Evolutionary conservation across 192 early-diverging fungal genomes (phyloP).

Genomic region (Backusella parvicylindrica): DNA sequence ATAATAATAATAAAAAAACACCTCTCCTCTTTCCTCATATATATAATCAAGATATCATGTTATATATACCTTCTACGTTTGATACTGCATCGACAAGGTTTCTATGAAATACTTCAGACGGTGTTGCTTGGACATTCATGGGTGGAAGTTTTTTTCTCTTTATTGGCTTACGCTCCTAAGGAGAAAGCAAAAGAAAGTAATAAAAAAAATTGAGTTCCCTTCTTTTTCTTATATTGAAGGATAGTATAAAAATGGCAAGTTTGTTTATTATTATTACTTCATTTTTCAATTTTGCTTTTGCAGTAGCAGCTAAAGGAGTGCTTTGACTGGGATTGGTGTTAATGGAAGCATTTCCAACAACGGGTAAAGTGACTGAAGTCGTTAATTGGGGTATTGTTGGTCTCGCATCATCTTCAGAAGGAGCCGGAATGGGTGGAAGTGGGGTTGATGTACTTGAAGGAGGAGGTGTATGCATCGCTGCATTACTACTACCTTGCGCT

Average conservation of each 20-base stretch:
- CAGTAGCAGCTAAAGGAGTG: not conserved
- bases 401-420: not conserved
- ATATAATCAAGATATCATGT: not conserved
- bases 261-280: not conserved
- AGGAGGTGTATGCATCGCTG: not conserved
- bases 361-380: slow-evolving; percentile 6
- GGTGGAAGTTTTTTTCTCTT: slow-evolving; percentile 12
- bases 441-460: not conserved
- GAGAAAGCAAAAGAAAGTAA: not conserved
- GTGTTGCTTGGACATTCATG: slow-evolving; percentile 21
- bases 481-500: not conserved
- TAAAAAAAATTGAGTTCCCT: not conserved
- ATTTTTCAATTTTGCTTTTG: not conserved
- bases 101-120: slow-evolving; percentile 34
- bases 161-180: not conserved
- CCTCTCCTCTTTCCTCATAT: not conserved
- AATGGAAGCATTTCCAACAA: not conserved
- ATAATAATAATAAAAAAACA: no score
- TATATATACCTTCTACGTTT: slow-evolving; percentile 28
- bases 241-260: not conserved
- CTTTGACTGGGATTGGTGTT: slow-evolving; percentile 11
- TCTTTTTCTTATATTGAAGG: not conserved
- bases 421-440: not conserved
- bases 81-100: slow-evolving; percentile 35
- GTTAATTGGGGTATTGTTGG: slow-evolving; percentile 2